These are phyloP conservation scores for Giardia duodenalis DNA, from an alignment of 208 protist genomes.

Conservation along the genomic window DNA sequence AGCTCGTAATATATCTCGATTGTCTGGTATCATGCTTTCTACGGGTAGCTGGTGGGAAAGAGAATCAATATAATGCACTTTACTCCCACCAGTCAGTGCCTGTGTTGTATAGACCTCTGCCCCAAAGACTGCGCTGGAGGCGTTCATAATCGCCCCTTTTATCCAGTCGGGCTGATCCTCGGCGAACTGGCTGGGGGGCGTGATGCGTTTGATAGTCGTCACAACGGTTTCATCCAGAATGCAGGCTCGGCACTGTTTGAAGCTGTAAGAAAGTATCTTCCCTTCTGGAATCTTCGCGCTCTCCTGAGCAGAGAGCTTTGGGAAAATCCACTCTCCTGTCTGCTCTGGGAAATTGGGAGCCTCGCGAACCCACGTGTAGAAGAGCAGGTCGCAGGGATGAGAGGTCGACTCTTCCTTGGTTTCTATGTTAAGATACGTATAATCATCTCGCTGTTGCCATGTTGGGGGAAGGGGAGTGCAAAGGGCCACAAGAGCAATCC, in stretches of 20 bases:
- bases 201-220: background rate
- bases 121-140: background rate
- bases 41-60: no score
- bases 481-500: background rate
- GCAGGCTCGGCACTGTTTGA: background rate
- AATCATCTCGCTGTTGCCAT: background rate
- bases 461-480: background rate
- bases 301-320: background rate
- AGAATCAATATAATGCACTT: background rate
- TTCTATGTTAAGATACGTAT: background rate
- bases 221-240: background rate
- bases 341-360: background rate
- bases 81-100: background rate
- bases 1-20: no score
- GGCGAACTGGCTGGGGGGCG: background rate
- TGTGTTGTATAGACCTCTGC: background rate
- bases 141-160: background rate
- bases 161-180: background rate
- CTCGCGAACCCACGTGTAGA: background rate
- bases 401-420: background rate
- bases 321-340: background rate
- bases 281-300: background rate
- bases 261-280: background rate
- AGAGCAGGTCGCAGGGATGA: background rate
- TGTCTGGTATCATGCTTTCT: no score